These are phyloP conservation scores for Parietichytrium sp. DNA, from an alignment of 108 stramenopile genomes.

Conservation along the genomic window DNA sequence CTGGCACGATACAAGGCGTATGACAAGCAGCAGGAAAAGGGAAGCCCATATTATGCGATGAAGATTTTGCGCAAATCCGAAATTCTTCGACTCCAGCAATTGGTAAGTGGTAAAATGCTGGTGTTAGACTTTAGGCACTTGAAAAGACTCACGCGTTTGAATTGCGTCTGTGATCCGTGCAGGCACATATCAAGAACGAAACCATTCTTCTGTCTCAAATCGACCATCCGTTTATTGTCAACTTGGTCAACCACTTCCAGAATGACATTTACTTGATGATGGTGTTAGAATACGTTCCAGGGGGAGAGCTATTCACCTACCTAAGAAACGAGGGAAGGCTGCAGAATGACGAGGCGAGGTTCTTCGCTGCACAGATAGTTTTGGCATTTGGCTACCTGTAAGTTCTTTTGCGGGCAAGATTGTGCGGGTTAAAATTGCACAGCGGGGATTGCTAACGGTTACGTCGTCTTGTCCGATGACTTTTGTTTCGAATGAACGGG, in stretches of 20 bases:
- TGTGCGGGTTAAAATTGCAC: slow-evolving; percentile 87
- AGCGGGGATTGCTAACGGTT: slow-evolving; percentile 83
- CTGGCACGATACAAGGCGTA: slow-evolving; percentile 47
- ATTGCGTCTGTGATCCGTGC: slow-evolving; percentile 43
- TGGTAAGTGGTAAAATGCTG: too few relatives aligned
- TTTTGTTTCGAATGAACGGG: too few relatives aligned
- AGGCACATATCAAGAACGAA: slow-evolving; percentile 83
- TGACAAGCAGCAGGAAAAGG: neutral
- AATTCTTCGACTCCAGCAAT: slow-evolving; percentile 34
- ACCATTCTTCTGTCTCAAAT: slow-evolving; percentile 59
- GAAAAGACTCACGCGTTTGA: too few relatives aligned
- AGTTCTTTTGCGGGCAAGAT: slow-evolving; percentile 65
- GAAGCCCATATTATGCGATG: slow-evolving; percentile 65
- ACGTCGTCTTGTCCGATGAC: too few relatives aligned
- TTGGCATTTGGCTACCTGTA: slow-evolving; percentile 42
- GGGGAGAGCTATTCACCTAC: slow-evolving; percentile 72
- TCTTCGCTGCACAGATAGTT: neutral
- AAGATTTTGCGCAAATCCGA: slow-evolving; percentile 77
- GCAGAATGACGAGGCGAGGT: slow-evolving; percentile 54
- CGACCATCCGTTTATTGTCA: slow-evolving; percentile 87
- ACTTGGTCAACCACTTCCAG: slow-evolving; percentile 80
- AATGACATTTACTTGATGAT: slow-evolving; percentile 82
- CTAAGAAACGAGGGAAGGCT: slow-evolving; percentile 64
- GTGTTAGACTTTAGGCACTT: too few relatives aligned
- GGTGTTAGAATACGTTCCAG: slow-evolving; percentile 83